Conservation (phyloP, 2,329 filamentous ascomycete species). For the Colletotrichum tabaci region DNA sequence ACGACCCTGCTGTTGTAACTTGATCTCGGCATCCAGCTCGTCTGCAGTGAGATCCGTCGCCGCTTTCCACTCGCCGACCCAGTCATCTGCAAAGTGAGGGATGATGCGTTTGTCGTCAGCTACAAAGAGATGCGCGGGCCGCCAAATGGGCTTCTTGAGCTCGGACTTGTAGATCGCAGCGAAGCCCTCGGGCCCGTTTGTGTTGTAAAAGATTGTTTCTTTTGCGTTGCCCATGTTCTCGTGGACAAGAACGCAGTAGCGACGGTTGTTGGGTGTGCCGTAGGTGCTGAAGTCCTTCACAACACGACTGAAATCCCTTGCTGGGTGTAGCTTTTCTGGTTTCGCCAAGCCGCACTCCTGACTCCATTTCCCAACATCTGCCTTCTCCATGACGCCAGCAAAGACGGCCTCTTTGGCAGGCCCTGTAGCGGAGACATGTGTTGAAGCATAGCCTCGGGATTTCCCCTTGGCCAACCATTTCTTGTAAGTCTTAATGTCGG, state of each 20-base stretch:
- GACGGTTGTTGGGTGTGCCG: slow-evolving; percentile 28
- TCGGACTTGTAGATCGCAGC: slow-evolving; percentile 18
- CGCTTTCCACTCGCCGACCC: slow-evolving; percentile 39
- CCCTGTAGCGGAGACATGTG: slow-evolving; percentile 38
- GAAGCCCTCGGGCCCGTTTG: slow-evolving; percentile 24
- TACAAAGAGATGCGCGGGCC: slow-evolving; percentile 33
- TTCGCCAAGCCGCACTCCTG: slow-evolving; percentile 32
- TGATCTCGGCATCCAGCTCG: slow-evolving; percentile 32
- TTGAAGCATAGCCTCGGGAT: slow-evolving; percentile 39
- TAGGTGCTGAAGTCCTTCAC: slow-evolving; percentile 40
- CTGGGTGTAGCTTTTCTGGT: slow-evolving; percentile 21
- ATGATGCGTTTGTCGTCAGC: slow-evolving; percentile 39
- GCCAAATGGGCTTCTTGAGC: slow-evolving; percentile 41
- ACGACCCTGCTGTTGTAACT: slow-evolving; percentile 12
- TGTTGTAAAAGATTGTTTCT: slow-evolving; percentile 33
- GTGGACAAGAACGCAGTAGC: slow-evolving; percentile 36
- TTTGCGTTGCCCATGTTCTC: slow-evolving; percentile 38
- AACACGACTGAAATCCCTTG: not conserved
- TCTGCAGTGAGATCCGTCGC: slow-evolving; percentile 18
- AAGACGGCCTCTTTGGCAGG: slow-evolving; percentile 32
- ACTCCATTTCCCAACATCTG: slow-evolving; percentile 28
- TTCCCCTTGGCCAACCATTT: slow-evolving; percentile 37
- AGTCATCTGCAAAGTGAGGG: slow-evolving; percentile 37
- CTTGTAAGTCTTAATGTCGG: slow-evolving; percentile 29
- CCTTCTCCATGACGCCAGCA: slow-evolving; percentile 43